Percentiles rank a stretch among this genome's conserved stretches.
Evolutionary conservation across 768 basidiomycete genomes (phyloP).

Genomic region (Pisolithus albus): DNA sequence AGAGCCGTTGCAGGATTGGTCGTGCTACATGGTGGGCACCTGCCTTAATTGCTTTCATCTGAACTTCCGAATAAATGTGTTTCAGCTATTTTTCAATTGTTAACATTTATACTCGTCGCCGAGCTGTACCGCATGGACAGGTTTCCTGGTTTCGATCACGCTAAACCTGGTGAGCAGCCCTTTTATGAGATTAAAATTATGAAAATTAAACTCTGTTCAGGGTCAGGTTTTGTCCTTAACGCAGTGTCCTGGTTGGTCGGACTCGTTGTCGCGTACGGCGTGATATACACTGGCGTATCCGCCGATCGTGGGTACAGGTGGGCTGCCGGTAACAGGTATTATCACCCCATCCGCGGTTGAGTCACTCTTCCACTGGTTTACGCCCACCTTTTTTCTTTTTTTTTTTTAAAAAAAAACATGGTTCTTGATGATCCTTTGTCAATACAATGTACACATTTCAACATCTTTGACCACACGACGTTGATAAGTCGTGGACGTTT

Average conservation of each 20-base stretch:
- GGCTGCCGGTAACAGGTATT: constrained; percentile 73
- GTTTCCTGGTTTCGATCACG: constrained; percentile 48
- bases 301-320: constrained; percentile 47
- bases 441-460: too few relatives aligned
- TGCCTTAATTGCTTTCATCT: not conserved
- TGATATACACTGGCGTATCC: constrained; percentile 55
- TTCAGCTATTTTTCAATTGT: constrained; percentile 52
- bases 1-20: constrained; percentile 62
- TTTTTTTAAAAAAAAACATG: too few relatives aligned
- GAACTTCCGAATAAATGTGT: not conserved
- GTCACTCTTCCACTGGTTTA: not conserved
- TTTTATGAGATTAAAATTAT: not conserved
- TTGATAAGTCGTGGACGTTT: not conserved
- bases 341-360: constrained; percentile 33
- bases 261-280: constrained; percentile 43
- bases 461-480: too few relatives aligned
- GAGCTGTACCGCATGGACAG: constrained; percentile 44
- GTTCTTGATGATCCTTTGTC: too few relatives aligned
- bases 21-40: constrained; percentile 46
- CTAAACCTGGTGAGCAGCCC: constrained; percentile 47
- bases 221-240: constrained; percentile 53
- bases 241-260: constrained; percentile 55
- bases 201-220: constrained; percentile 29
- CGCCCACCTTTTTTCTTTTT: too few relatives aligned
- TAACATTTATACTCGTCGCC: constrained; percentile 58